Conservation (phyloP, 176 grass and related monocot genomes). For the Triticum monococcum region DNA sequence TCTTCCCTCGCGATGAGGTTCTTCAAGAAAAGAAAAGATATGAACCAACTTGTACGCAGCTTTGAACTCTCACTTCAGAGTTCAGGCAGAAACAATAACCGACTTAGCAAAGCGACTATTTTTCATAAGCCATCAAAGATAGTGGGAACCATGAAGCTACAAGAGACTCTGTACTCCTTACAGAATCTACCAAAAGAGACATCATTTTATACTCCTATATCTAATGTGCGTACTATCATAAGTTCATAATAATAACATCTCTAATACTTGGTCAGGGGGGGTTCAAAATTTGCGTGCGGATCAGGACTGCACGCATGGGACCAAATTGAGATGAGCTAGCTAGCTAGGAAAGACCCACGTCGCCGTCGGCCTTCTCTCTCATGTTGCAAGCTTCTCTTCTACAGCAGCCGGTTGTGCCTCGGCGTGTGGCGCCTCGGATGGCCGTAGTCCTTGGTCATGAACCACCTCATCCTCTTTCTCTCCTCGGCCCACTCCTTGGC, state of each 20-base stretch:
- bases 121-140: not conserved
- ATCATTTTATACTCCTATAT: not conserved
- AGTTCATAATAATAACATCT: not conserved
- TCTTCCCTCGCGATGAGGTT: too few relatives aligned
- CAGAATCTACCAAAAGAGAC: not conserved
- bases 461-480: conserved; percentile 54
- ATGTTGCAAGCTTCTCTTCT: not conserved
- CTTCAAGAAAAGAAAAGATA: not conserved
- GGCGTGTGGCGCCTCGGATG: conserved; percentile 36
- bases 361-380: not conserved
- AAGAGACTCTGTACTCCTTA: not conserved
- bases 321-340: not conserved
- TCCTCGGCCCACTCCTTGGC: conserved; percentile 43
- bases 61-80: not conserved
- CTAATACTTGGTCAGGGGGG: conserved; percentile 14
- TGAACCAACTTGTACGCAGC: not conserved
- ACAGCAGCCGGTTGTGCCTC: conserved; percentile 47
- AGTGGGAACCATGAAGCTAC: conserved; percentile 2
- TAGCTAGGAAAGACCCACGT: not conserved
- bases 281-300: conserved; percentile 35
- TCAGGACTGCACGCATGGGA: conserved; percentile 10
- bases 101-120: not conserved
- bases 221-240: too few relatives aligned
- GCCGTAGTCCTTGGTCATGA: conserved; percentile 50
- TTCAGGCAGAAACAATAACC: not conserved